Conservation (phyloP, 148 eudicot genomes). For the Simmondsia chinensis region DNA sequence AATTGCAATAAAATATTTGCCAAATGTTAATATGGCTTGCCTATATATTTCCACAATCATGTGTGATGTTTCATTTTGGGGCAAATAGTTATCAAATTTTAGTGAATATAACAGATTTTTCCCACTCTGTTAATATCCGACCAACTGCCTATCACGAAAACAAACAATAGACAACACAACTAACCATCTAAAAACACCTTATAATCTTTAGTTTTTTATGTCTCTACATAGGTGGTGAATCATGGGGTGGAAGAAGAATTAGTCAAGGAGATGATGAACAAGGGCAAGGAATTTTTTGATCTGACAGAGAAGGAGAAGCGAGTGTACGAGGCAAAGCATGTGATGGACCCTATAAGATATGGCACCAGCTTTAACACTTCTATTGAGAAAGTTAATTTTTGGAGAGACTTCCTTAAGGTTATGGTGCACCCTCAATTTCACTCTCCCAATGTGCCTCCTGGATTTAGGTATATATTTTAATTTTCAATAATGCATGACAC, state of each 20-base stretch:
- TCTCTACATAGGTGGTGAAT: constrained; percentile 30
- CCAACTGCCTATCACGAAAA: too few relatives aligned
- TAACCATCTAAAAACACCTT: too few relatives aligned
- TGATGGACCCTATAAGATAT: constrained; percentile 35
- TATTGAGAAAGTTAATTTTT: constrained; percentile 24
- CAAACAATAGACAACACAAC: too few relatives aligned
- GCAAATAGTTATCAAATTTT: too few relatives aligned
- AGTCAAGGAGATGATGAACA: constrained; percentile 28
- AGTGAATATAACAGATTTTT: too few relatives aligned
- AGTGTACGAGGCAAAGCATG: constrained; percentile 27
- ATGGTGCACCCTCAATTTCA: constrained; percentile 32
- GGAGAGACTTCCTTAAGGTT: constrained; percentile 44
- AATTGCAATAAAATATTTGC: too few relatives aligned
- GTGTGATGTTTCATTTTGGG: too few relatives aligned
- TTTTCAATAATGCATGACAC: too few relatives aligned
- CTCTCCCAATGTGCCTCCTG: constrained; percentile 26
- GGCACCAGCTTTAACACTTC: constrained; percentile 41
- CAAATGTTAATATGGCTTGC: too few relatives aligned
- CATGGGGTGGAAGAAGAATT: constrained; percentile 47
- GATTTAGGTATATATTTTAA: constrained; percentile 18
- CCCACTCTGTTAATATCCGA: too few relatives aligned
- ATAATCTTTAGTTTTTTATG: neutral
- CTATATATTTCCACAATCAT: too few relatives aligned
- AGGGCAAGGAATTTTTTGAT: constrained; percentile 28
- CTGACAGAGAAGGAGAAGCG: constrained; percentile 41